Evolutionary conservation across 2,329 filamentous ascomycete species (phyloP), one percentile per base, ranked within the genome.

Genomic region (Aspergillus japonicus): DNA sequence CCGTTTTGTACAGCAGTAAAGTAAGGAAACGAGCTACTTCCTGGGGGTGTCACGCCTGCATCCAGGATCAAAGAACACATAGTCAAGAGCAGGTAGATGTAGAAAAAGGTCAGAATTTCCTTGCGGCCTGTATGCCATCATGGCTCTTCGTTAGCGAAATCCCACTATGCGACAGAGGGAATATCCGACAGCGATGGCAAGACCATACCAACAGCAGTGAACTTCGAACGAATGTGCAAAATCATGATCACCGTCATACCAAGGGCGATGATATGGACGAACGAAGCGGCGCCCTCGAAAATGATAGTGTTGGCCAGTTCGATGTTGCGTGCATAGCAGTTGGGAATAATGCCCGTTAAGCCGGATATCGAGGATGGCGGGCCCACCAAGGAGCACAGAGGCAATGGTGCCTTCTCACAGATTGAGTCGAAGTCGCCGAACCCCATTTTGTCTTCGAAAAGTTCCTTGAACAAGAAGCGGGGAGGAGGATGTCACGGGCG

Each of bases 231-330:
- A 64, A 99, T 91, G 77, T 99, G 95, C 65, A 99, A 83, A 63
- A 99, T 92, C 95, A 99, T 99, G 71, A 96, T 89, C 8, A 94
- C 90, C 4, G 92, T 96, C 94, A 99, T 97, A 68, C 88, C 81
- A 61, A 99, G 82, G 14, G 94, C 91, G 59, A 90, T 81, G 67
- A 99, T 98, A 77, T 99, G 95, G 80, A 95, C 91, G 72, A 94
- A 92, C 63, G 91, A 91, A 23, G 92, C 88, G 29, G 93, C 95
- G 72, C 89, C 91, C 79, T 98, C 88, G 75, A 99, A 99, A 72
- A 99, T 99, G 80, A 98, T 94, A 47, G 95, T 99, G 80, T 99
- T 99, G 68, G 93, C 95, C 67, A 98, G 79, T 78, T 97, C 93
- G 76, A 99, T 94, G 71, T 95, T 96, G 61, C 95, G 88, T 61